Base-by-base conservation (phyloP, 768 basidiomycete species). In the Butyriboletus loyo region DNA sequence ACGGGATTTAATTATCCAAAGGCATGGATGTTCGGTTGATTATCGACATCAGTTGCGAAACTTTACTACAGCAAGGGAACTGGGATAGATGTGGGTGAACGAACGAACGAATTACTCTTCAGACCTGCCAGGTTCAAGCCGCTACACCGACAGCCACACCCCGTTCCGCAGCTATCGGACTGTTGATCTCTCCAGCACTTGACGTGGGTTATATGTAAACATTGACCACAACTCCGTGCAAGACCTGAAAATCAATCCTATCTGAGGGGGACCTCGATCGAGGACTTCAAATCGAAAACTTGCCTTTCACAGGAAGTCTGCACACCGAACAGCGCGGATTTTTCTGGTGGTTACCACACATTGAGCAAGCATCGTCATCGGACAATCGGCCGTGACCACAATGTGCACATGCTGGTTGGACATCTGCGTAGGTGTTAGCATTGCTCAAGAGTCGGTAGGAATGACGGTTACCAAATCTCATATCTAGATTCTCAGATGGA, bases 261-360 rank as follows among this genome's bases (percentile, higher is more conserved):
- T 50, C 42, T 6, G 24, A 40, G 36, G 5, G 24, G 30, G 25
- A 40, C 7, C 13, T 21, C 19, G 1, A 15, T n/a, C 37, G 46
- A 32, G n/a, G 28, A 22, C 2, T 46, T 47, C 3, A 3, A 1
- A 4, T 19, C 3, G 27, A 32, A 6, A 1, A 65, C 75, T 10
- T 56, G 83, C 90, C 87, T 77, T 83, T 87, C 52, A 86, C 82
- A 7, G 87, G 85, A 28, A 92, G 77, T 43, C 88, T 78, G 65
- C 90, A 92, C 17, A 92, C 77, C 0, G 87, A 80, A 63, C 90
- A 92, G 7, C 68, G 69, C 2, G 83, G 72, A 65, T 75, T 76
- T 5, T 69, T 71, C 38, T 70, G 75, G n/a, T 72, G 68, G 9
- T 68, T 70, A 49, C 69, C 72, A 54, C 79, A 83, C 27, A 68